phyloP scores from a whole-genome alignment of 2,329 filamentous ascomycete genomes.

The Berkeleyomyces rouxiae region DNA sequence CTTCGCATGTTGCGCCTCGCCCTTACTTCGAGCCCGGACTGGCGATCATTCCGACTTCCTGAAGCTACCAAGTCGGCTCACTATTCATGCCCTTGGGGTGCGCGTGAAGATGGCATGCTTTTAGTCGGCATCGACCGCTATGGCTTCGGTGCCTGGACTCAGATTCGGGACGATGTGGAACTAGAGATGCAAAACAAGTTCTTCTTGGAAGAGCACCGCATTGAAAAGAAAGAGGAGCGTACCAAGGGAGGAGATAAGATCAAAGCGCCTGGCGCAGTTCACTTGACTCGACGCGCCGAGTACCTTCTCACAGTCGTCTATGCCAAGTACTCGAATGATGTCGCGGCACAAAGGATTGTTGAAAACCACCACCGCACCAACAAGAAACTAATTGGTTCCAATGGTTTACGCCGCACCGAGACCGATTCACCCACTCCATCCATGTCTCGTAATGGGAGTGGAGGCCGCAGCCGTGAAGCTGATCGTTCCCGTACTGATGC shows the following conservation, averaged over 20 bases:
- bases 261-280: constrained; percentile 91
- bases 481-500: constrained; percentile 29
- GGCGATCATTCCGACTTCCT: constrained; percentile 65
- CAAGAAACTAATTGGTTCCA: constrained; percentile 49
- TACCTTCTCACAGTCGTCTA: constrained; percentile 91
- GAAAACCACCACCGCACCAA: constrained; percentile 93
- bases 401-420: constrained; percentile 44
- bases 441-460: constrained; percentile 29
- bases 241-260: constrained; percentile 60
- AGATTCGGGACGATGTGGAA: constrained; percentile 82
- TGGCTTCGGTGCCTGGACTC: constrained; percentile 88
- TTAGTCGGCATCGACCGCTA: constrained; percentile 84
- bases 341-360: constrained; percentile 57
- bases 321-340: constrained; percentile 63
- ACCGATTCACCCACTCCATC: constrained; percentile 51
- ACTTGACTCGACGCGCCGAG: constrained; percentile 84
- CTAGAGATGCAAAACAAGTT: constrained; percentile 79
- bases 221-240: constrained; percentile 91
- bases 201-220: constrained; percentile 93
- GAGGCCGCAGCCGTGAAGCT: constrained; percentile 34
- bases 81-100: constrained; percentile 84
- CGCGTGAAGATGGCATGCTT: constrained; percentile 91
- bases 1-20: constrained; percentile 69
- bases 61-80: constrained; percentile 85
- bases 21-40: constrained; percentile 49